Evolutionary conservation across 495 filamentous ascomycete genomes (phyloP).

Genomic region (Penicillium steckii): DNA sequence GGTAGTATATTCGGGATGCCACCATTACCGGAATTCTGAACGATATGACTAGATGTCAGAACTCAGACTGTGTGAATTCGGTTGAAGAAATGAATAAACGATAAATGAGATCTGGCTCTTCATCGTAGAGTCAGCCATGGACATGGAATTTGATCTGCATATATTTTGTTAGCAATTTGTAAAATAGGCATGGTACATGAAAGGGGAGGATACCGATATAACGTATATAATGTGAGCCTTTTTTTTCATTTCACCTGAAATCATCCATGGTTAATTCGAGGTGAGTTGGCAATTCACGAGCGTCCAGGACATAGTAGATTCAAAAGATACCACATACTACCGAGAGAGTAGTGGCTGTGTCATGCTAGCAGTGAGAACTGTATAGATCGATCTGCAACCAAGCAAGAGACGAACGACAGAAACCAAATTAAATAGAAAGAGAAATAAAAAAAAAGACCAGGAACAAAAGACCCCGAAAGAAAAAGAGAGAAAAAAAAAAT

Average conservation of each 20-base stretch:
- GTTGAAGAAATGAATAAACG: constrained; percentile 1
- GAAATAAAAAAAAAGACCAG: neutral
- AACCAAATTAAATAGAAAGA: neutral
- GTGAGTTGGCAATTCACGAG: too few relatives aligned
- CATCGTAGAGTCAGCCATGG: neutral
- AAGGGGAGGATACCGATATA: neutral
- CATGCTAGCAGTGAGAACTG: neutral
- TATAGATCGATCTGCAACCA: neutral
- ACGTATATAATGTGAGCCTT: neutral
- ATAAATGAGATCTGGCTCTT: neutral
- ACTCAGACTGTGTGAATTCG: too few relatives aligned
- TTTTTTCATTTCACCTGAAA: too few relatives aligned
- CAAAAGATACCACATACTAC: too few relatives aligned
- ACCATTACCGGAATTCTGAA: constrained; percentile 35
- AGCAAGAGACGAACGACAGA: neutral
- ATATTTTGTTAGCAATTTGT: neutral
- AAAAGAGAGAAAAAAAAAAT: neutral
- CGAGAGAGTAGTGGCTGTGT: too few relatives aligned
- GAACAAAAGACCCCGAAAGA: neutral
- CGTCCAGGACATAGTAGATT: too few relatives aligned
- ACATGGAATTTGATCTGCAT: neutral
- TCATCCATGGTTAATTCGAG: too few relatives aligned
- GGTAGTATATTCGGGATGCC: constrained; percentile 36
- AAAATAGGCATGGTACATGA: neutral
- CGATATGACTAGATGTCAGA: neutral